Conservation (phyloP, 208 protist species). For the Trypanosoma melophagium region DNA sequence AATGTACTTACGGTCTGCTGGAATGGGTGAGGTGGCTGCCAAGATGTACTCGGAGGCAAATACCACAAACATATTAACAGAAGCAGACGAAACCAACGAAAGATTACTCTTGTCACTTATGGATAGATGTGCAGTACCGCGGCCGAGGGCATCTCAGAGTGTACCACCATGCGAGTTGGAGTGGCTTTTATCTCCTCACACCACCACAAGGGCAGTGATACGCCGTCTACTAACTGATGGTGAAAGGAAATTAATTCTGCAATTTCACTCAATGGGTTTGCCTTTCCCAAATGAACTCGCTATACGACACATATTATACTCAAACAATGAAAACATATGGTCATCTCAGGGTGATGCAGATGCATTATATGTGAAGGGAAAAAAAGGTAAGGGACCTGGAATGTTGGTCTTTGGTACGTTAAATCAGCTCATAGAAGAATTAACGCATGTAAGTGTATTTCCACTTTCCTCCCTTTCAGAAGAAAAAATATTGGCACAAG, state of each 20-base stretch:
- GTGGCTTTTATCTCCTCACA: neutral
- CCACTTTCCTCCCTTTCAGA: constrained; percentile 12
- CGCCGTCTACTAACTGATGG: neutral
- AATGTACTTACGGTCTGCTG: constrained; percentile 41
- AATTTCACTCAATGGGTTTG: constrained; percentile 19
- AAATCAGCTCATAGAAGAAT: constrained; percentile 62
- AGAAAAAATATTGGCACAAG: constrained; percentile 11
- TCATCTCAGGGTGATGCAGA: constrained; percentile 45
- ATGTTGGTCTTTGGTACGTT: constrained; percentile 49
- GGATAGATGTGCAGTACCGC: constrained; percentile 1
- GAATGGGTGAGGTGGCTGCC: constrained; percentile 50
- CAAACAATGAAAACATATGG: constrained; percentile 52
- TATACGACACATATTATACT: constrained; percentile 35
- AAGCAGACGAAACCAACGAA: constrained; percentile 1
- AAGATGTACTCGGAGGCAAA: constrained; percentile 39
- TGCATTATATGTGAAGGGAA: constrained; percentile 28
- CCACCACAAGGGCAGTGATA: neutral
- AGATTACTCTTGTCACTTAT: neutral
- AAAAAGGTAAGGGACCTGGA: constrained; percentile 26
- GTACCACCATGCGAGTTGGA: neutral
- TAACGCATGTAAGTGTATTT: constrained; percentile 53
- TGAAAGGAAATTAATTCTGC: neutral
- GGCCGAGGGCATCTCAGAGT: constrained; percentile 24
- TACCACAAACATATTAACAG: constrained; percentile 4
- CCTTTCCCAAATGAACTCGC: neutral